Conservation (phyloP, 2,329 filamentous ascomycete genomes). For the Microdochium paspali region DNA sequence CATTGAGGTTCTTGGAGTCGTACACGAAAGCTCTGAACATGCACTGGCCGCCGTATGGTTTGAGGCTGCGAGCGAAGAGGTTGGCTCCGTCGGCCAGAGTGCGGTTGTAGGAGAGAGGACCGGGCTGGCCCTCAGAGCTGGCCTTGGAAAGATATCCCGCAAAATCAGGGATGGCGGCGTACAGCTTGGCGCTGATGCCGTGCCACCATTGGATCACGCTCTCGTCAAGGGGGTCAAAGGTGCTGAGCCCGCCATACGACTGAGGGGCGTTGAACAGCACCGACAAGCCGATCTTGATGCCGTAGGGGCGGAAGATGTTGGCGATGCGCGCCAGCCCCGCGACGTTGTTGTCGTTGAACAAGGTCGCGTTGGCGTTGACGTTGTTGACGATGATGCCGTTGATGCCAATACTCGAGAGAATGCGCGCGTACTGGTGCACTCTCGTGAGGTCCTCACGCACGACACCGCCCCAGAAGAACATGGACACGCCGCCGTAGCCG, state of each 20-base stretch:
- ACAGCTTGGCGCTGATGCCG: constrained; percentile 48
- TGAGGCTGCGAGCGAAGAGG: constrained; percentile 50
- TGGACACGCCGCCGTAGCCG: constrained; percentile 58
- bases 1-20: constrained; percentile 39
- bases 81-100: constrained; percentile 61
- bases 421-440: constrained; percentile 51
- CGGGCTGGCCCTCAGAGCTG: constrained; percentile 63
- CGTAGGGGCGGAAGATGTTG: constrained; percentile 57
- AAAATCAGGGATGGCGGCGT: constrained; percentile 54
- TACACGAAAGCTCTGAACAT: constrained; percentile 70
- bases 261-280: constrained; percentile 60
- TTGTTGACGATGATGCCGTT: constrained; percentile 64
- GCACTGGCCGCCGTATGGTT: constrained; percentile 52
- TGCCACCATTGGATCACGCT: constrained; percentile 54
- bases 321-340: constrained; percentile 53
- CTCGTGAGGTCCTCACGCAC: constrained; percentile 51
- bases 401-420: constrained; percentile 56
- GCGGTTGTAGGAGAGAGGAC: constrained; percentile 59
- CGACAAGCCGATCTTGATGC: constrained; percentile 55
- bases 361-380: constrained; percentile 56
- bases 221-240: constrained; percentile 56
- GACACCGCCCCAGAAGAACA: constrained; percentile 53
- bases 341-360: constrained; percentile 47
- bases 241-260: constrained; percentile 42
- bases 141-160: constrained; percentile 63